Evolutionary conservation across 1,139 yeast species (phyloP), one percentile per base, ranked within the genome.

Genomic region (Blastobotrys illinoisensis): DNA sequence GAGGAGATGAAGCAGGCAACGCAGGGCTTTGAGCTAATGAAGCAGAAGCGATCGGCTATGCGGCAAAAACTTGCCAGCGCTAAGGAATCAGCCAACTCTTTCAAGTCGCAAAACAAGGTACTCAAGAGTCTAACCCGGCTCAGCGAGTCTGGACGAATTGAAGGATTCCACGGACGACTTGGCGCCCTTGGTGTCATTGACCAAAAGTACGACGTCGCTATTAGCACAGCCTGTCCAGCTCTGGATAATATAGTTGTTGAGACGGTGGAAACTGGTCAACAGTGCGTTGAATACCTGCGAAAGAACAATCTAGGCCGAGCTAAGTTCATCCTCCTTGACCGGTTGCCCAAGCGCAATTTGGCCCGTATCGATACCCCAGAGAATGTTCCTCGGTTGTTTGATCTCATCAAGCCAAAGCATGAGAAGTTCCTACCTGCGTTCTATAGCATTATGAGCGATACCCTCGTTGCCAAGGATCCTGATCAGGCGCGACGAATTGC

Each of bases 191-290:
- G 97, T 14, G 79, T 81, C 1, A 93, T 93, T 61, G 97, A 89
- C 65, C 88, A 86, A 62, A 79, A 80, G 64, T 95, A 87, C 68
- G 99, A 95, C 71, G 80, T 90, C 52, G 99, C 99, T 0, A 82
- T 95, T 20, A 90, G 98, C 0, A 93, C 99, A 0, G 99, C 97
- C 0, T 89, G 95, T 63, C 91, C 96, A 1, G 85, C 93, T 9
- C 75, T 95, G 56, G 96, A 91, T 66, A 93, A 95, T 54, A 83
- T 90, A 77, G 98, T 95, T 18, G 98, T 95, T 2, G 97, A 90
- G 52, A 83, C 91, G 0, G 98, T 93, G 9, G 97, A 88, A 63
- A 86, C 88, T 28, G 99, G 97, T 0, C 97, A 90, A 67, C 82
- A 82, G 50, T 93, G 99, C 70, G 88, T 95, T 57, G 95, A 88